phyloP scores from a whole-genome alignment of 2,329 filamentous ascomycete genomes.

The Scopulariopsis brevicaulis region DNA sequence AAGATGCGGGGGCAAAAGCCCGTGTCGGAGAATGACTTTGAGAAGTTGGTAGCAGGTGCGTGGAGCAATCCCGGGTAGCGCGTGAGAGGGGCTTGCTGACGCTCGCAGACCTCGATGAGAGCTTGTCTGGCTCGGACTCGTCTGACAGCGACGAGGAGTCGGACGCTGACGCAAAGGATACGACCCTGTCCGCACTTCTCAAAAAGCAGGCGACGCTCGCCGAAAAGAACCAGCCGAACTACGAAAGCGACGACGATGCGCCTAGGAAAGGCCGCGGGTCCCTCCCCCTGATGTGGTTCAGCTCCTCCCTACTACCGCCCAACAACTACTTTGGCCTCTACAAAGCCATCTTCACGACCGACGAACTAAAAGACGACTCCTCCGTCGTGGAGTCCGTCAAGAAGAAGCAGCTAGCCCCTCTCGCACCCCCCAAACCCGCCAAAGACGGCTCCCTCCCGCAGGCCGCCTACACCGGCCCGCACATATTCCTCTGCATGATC shows the following conservation, averaged over 20 bases:
- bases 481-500: slow-evolving; percentile 97
- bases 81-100: neutral
- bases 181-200: slow-evolving; percentile 62
- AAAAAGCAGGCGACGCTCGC: slow-evolving; percentile 74
- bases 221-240: slow-evolving; percentile 32
- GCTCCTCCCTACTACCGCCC: slow-evolving; percentile 59
- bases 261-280: slow-evolving; percentile 47
- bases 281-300: slow-evolving; percentile 76
- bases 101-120: slow-evolving; percentile 64
- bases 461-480: slow-evolving; percentile 56
- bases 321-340: slow-evolving; percentile 83
- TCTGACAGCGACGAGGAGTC: slow-evolving; percentile 59
- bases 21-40: slow-evolving; percentile 74
- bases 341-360: slow-evolving; percentile 62
- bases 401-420: slow-evolving; percentile 66
- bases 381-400: slow-evolving; percentile 57
- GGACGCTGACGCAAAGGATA: slow-evolving; percentile 46
- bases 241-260: slow-evolving; percentile 32
- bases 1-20: slow-evolving; percentile 64
- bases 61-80: neutral
- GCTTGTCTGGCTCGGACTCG: slow-evolving; percentile 76
- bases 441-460: slow-evolving; percentile 46
- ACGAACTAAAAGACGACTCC: slow-evolving; percentile 54
- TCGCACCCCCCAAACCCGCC: slow-evolving; percentile 35
- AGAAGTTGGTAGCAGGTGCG: slow-evolving; percentile 57